Conservation (phyloP, 192 early-diverging fungal genomes). For the Coemansia pectinata region DNA sequence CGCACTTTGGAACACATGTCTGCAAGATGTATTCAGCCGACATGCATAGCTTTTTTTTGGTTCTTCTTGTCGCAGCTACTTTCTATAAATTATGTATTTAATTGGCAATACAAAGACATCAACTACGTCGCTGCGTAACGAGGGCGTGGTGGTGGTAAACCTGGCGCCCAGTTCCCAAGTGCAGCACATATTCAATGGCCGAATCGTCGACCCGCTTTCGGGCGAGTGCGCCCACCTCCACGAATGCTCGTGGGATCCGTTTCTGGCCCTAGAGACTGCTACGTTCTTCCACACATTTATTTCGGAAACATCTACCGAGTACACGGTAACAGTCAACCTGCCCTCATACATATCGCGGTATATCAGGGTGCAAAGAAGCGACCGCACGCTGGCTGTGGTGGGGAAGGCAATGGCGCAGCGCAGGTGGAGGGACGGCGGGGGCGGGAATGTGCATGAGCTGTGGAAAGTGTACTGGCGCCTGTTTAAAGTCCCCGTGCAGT, state of each 20-base stretch:
- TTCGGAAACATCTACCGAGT: constrained; percentile 9
- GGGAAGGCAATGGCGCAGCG: constrained; percentile 42
- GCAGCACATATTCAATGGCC: constrained; percentile 35
- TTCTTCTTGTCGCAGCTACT: not conserved
- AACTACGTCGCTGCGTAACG: constrained; percentile 22
- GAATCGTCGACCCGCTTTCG: constrained; percentile 11
- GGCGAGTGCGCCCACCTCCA: constrained; percentile 10
- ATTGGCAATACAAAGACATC: constrained; percentile 4
- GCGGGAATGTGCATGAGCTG: constrained; percentile 29
- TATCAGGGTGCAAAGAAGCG: constrained; percentile 27
- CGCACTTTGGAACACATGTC: not conserved
- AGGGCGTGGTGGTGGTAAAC: constrained; percentile 25
- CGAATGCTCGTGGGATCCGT: constrained; percentile 40
- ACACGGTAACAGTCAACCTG: constrained; percentile 19
- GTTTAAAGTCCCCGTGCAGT: constrained; percentile 28
- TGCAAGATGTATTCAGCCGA: not conserved
- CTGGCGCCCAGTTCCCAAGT: constrained; percentile 21
- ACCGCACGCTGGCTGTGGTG: constrained; percentile 28
- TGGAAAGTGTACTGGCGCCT: constrained; percentile 42
- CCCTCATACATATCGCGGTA: constrained; percentile 36
- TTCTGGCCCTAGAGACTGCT: constrained; percentile 18
- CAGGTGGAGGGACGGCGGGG: constrained; percentile 21
- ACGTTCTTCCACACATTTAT: constrained; percentile 33
- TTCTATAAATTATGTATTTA: constrained; percentile 2
- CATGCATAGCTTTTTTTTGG: not conserved